Conservation (phyloP, 1,284 basidiomycete species). For the Stygiomarasmius scandens region DNA sequence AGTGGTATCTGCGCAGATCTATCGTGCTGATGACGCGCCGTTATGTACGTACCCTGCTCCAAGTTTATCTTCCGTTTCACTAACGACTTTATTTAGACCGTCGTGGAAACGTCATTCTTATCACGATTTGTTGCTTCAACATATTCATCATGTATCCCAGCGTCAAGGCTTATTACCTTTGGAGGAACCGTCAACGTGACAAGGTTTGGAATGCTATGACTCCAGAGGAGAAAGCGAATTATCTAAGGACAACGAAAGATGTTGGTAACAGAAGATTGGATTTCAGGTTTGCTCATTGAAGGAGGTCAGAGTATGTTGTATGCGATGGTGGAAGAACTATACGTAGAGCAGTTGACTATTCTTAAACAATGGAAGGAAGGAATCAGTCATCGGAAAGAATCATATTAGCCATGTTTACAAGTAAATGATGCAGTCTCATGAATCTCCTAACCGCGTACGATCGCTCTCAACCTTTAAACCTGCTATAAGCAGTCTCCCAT, state of each 20-base stretch:
- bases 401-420: too few relatives aligned
- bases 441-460: too few relatives aligned
- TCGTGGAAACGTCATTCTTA: constrained; percentile 50
- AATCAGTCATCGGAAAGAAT: too few relatives aligned
- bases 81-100: constrained; percentile 41
- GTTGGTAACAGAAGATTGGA: constrained; percentile 44
- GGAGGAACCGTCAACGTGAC: constrained; percentile 50
- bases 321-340: too few relatives aligned
- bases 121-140: constrained; percentile 49
- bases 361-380: too few relatives aligned
- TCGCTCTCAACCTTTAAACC: constrained; percentile 17
- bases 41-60: constrained; percentile 37
- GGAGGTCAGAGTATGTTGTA: too few relatives aligned
- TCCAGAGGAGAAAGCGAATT: constrained; percentile 44
- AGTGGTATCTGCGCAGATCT: constrained; percentile 50
- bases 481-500: constrained; percentile 50
- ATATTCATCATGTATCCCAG: constrained; percentile 51
- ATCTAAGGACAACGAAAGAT: constrained; percentile 45
- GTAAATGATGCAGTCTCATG: too few relatives aligned
- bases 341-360: too few relatives aligned
- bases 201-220: constrained; percentile 57
- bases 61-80: neutral
- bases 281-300: constrained; percentile 47
- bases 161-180: constrained; percentile 53
- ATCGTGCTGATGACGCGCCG: constrained; percentile 54